Conservation (phyloP, 805 yeast species). For the Maudiozyma pseudohumilis region DNA sequence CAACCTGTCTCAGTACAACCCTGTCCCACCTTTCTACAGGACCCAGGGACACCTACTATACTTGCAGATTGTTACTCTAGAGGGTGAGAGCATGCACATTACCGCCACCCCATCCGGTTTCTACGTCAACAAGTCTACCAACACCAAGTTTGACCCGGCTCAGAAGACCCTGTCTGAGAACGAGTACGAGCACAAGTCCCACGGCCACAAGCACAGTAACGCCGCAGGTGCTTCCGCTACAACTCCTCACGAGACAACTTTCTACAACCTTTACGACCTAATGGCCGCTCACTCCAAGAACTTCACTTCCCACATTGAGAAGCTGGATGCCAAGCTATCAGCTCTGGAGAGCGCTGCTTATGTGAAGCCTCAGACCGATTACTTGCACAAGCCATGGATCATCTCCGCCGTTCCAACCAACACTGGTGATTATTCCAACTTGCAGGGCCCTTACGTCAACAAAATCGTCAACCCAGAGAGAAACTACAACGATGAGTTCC, state of each 20-base stretch:
- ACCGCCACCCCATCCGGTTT: constrained; percentile 77
- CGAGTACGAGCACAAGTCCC: background rate
- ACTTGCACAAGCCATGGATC: constrained; percentile 71
- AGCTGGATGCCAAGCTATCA: constrained; percentile 39
- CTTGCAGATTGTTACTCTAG: constrained; percentile 65
- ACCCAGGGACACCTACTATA: constrained; percentile 75
- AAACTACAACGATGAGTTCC: constrained; percentile 90
- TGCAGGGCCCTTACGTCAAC: constrained; percentile 36
- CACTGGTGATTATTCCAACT: constrained; percentile 48
- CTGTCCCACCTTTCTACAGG: constrained; percentile 57
- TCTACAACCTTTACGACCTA: constrained; percentile 47
- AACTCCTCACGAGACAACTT: constrained; percentile 7
- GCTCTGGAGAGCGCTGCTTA: constrained; percentile 43
- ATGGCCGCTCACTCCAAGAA: constrained; percentile 56
- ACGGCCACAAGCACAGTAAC: background rate
- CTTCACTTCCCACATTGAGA: constrained; percentile 42
- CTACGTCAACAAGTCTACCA: constrained; percentile 61
- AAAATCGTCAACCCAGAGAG: constrained; percentile 33
- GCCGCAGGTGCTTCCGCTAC: too few relatives aligned
- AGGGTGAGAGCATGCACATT: constrained; percentile 67
- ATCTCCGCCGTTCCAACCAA: constrained; percentile 24
- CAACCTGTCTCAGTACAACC: constrained; percentile 74
- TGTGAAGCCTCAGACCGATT: constrained; percentile 50
- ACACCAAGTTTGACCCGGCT: constrained; percentile 60
- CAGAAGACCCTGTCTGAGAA: constrained; percentile 19